Evolutionary conservation across 2,329 filamentous ascomycete species (phyloP).

Genomic region (Stagonosporopsis chrysanthemi): DNA sequence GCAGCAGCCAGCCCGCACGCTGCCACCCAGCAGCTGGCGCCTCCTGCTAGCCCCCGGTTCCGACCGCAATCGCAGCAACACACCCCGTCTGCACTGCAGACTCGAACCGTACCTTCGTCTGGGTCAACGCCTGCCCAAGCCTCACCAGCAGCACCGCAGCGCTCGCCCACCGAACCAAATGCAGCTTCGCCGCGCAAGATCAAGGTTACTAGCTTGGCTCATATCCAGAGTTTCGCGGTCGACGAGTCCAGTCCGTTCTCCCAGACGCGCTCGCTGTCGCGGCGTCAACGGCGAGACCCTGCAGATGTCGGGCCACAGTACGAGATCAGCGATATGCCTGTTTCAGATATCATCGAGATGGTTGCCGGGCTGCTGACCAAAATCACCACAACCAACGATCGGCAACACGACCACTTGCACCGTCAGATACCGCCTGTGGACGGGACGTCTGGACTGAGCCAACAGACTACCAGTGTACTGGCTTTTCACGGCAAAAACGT

Average conservation of each 20-base stretch:
- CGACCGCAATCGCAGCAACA: constrained; percentile 46
- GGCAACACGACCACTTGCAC: constrained; percentile 90
- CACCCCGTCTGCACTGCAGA: constrained; percentile 34
- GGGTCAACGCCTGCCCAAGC: constrained; percentile 35
- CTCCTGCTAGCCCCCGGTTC: constrained; percentile 47
- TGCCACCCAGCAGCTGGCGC: constrained; percentile 26
- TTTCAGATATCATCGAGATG: constrained; percentile 98
- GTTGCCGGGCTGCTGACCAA: constrained; percentile 95
- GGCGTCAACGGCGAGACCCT: constrained; percentile 53
- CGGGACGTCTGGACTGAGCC: constrained; percentile 64
- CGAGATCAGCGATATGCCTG: constrained; percentile 97
- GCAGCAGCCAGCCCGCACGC: constrained; percentile 28
- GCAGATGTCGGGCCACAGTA: constrained; percentile 70
- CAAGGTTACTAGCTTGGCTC: constrained; percentile 85
- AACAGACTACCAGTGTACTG: constrained; percentile 76
- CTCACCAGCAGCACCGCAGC: constrained; percentile 37
- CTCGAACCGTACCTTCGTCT: constrained; percentile 37
- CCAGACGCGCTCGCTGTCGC: constrained; percentile 53
- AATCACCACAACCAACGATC: constrained; percentile 95
- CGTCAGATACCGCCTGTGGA: constrained; percentile 71
- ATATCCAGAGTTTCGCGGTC: constrained; percentile 87
- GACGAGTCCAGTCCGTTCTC: constrained; percentile 72
- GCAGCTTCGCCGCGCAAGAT: constrained; percentile 66
- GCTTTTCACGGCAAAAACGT: constrained; percentile 99
- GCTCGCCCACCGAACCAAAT: constrained; percentile 41